phyloP scores from a whole-genome alignment of 163 green algal genomes.

The Scenedesmus sp. region DNA sequence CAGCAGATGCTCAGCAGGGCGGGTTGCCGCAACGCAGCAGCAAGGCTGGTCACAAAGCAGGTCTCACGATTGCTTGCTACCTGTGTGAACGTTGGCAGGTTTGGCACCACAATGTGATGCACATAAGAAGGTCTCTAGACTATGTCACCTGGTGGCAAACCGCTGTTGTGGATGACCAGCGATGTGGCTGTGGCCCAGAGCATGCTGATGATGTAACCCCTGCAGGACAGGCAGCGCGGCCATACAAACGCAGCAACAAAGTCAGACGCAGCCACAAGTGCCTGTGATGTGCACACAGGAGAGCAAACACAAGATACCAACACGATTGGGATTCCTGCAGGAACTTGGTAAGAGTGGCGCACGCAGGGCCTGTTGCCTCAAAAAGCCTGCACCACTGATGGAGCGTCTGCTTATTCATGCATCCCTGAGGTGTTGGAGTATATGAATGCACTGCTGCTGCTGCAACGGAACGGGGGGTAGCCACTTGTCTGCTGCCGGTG shows the following conservation, averaged over 20 bases:
- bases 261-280: neutral
- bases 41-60: neutral
- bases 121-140: too few relatives aligned
- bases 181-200: conserved; percentile 54
- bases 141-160: conserved; percentile 29
- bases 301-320: too few relatives aligned
- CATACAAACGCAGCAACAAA: neutral
- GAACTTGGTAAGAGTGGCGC: too few relatives aligned
- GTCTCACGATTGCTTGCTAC: too few relatives aligned
- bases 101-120: too few relatives aligned
- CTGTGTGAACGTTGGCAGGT: neutral
- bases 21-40: neutral
- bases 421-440: neutral
- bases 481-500: neutral
- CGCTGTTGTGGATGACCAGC: conserved; percentile 54
- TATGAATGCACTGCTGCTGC: neutral
- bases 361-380: too few relatives aligned
- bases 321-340: too few relatives aligned
- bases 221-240: neutral
- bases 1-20: neutral
- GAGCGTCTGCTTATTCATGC: too few relatives aligned
- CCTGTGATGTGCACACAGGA: neutral
- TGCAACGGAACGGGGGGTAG: neutral
- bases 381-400: too few relatives aligned
- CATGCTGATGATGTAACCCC: conserved; percentile 54